These are phyloP conservation scores for Phytopythium mirpurense DNA, from an alignment of 352 stramenopile genomes.

Conservation along the genomic window DNA sequence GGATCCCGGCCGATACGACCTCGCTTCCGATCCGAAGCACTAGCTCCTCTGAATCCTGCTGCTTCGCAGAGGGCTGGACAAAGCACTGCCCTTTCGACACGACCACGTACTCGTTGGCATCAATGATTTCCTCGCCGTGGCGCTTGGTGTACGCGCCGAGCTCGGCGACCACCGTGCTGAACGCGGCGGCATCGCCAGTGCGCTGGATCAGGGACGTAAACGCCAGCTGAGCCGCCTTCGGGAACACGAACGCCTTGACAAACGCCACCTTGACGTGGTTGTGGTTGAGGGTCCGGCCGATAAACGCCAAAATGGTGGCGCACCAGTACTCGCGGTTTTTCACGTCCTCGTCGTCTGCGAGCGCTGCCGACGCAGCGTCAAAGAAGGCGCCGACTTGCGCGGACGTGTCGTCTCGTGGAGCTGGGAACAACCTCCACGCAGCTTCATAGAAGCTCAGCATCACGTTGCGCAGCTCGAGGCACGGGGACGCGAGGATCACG, in stretches of 20 bases:
- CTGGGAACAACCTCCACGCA: conserved; percentile 63
- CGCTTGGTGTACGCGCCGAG: conserved; percentile 45
- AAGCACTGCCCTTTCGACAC: conserved; percentile 35
- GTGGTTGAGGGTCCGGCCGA: conserved; percentile 46
- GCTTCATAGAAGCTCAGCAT: conserved; percentile 50
- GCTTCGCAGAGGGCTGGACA: conserved; percentile 11
- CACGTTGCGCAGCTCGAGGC: conserved; percentile 30
- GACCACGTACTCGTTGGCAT: conserved; percentile 40
- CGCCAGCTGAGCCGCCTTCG: conserved; percentile 45
- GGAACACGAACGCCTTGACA: conserved; percentile 48
- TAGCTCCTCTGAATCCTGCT: conserved; percentile 11
- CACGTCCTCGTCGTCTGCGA: conserved; percentile 5
- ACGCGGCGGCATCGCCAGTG: conserved; percentile 26
- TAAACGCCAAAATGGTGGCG: conserved; percentile 42
- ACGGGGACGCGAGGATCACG: conserved; percentile 32
- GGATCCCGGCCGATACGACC: conserved; percentile 6
- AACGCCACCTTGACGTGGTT: conserved; percentile 43
- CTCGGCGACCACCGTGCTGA: conserved; percentile 46
- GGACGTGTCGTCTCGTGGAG: conserved; percentile 22
- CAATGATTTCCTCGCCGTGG: conserved; percentile 37
- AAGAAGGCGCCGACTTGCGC: conserved; percentile 49
- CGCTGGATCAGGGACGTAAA: conserved; percentile 33
- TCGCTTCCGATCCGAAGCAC: conserved; percentile 29
- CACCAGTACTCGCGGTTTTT: conserved; percentile 38
- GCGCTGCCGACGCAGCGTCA: conserved; percentile 12